phyloP scores from a whole-genome alignment of 306 rosid species.

The Cicer arietinum region DNA sequence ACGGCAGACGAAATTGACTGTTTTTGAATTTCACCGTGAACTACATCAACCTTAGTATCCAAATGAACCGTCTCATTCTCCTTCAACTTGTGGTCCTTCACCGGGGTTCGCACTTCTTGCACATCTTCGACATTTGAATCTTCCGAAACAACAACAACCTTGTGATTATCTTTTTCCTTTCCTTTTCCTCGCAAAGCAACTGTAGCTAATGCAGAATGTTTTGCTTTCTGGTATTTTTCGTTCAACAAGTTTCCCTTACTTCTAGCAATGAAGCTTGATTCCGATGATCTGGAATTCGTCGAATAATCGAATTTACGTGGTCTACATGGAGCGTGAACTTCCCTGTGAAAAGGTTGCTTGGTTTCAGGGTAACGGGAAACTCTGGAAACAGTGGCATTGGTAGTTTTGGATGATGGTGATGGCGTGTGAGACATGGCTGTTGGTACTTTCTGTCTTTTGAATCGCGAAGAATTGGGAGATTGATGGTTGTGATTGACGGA shows the following conservation, averaged over 20 bases:
- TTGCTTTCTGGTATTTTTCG: slow-evolving; percentile 39
- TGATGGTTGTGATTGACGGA: slow-evolving; percentile 47
- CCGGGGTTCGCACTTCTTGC: slow-evolving; percentile 44
- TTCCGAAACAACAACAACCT: slow-evolving; percentile 51
- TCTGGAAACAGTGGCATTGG: slow-evolving; percentile 52
- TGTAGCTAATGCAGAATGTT: slow-evolving; percentile 49
- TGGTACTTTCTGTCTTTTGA: slow-evolving; percentile 54
- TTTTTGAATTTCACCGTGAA: slow-evolving; percentile 42
- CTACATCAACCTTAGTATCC: slow-evolving; percentile 48
- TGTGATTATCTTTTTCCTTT: slow-evolving; percentile 40
- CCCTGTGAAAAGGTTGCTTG: slow-evolving; percentile 51
- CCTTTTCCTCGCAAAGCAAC: slow-evolving; percentile 44
- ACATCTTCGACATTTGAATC: slow-evolving; percentile 68
- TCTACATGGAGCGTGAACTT: slow-evolving; percentile 75
- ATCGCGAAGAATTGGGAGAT: slow-evolving; percentile 18
- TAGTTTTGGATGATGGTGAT: background rate
- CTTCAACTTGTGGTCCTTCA: slow-evolving; percentile 41
- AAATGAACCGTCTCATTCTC: slow-evolving; percentile 47
- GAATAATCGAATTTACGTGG: slow-evolving; percentile 48
- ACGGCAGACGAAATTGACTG: slow-evolving; percentile 56
- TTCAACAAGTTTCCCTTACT: slow-evolving; percentile 36
- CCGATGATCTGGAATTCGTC: slow-evolving; percentile 14
- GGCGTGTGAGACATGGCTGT: slow-evolving; percentile 40
- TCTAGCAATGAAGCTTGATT: slow-evolving; percentile 10
- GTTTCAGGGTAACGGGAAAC: slow-evolving; percentile 65